A percentile compares a stretch with the other conserved stretches of the same genome.
phyloP scores from a whole-genome alignment of 805 yeast genomes.

The Gaillardinia entomophila region DNA sequence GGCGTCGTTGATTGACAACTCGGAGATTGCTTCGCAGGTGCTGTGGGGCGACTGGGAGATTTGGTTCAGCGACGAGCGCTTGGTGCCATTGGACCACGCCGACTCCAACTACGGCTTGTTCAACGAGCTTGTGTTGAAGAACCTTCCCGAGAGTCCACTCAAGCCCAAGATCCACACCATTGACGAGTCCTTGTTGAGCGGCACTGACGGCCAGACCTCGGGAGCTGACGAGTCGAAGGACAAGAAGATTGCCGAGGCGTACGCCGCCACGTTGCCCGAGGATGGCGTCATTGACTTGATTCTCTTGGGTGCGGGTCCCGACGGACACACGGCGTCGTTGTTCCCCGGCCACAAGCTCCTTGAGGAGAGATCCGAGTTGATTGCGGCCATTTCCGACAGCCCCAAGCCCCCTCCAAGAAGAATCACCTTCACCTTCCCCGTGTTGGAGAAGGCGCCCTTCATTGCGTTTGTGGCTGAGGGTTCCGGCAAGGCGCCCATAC shows the following conservation, averaged over 20 bases:
- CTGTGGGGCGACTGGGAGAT: constrained; percentile 76
- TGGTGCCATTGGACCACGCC: constrained; percentile 73
- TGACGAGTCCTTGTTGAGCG: constrained; percentile 54
- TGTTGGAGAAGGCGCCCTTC: constrained; percentile 45
- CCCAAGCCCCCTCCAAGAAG: constrained; percentile 95
- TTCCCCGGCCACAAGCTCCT: constrained; percentile 80
- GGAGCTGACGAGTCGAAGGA: constrained; percentile 45
- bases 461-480: constrained; percentile 90
- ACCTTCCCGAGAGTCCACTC: constrained; percentile 31
- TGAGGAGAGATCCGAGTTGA: constrained; percentile 43
- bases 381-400: constrained; percentile 69
- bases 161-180: constrained; percentile 65
- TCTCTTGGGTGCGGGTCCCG: constrained; percentile 89
- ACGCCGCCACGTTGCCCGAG: constrained; percentile 52
- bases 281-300: constrained; percentile 53
- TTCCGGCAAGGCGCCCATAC: constrained; percentile 67
- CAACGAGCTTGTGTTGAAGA: constrained; percentile 53
- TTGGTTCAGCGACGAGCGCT: constrained; percentile 85
- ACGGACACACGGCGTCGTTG: constrained; percentile 90
- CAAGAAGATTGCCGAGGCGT: constrained; percentile 51
- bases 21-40: constrained; percentile 35
- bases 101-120: constrained; percentile 87
- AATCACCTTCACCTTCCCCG: constrained; percentile 82
- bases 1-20: constrained; percentile 59
- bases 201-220: constrained; percentile 27